Evolutionary conservation across 179 eudicot genomes (phyloP).

Genomic region (Camellia oleifera): DNA sequence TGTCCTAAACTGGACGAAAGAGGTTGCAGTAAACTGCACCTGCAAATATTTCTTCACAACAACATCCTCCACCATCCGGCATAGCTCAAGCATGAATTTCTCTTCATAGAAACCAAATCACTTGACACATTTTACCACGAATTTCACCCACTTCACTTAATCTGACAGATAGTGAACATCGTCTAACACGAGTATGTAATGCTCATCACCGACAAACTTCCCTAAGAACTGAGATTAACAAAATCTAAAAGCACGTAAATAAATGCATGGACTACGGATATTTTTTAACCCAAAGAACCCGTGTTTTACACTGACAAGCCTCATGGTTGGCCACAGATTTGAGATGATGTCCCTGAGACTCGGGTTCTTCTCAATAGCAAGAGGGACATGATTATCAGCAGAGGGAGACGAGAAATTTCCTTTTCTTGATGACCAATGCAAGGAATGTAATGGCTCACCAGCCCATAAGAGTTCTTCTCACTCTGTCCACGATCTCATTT

Average conservation of each 20-base stretch:
- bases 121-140: background rate
- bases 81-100: background rate
- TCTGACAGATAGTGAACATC: background rate
- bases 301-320: background rate
- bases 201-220: background rate
- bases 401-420: background rate
- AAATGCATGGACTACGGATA: background rate
- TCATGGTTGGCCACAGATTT: background rate
- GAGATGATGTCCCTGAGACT: background rate
- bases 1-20: background rate
- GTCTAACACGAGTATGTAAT: too few species aligned
- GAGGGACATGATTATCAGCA: background rate
- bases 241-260: background rate
- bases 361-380: background rate
- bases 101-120: background rate
- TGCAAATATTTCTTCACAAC: background rate
- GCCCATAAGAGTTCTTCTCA: conserved; percentile 41
- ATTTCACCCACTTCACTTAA: background rate
- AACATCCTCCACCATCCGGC: background rate
- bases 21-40: background rate
- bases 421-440: background rate
- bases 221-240: background rate
- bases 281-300: background rate
- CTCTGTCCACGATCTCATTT: conserved; percentile 34
- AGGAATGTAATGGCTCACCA: conserved; percentile 26